Base-by-base conservation (phyloP, 208 protist species). In the Trypanosoma cruzi region DNA sequence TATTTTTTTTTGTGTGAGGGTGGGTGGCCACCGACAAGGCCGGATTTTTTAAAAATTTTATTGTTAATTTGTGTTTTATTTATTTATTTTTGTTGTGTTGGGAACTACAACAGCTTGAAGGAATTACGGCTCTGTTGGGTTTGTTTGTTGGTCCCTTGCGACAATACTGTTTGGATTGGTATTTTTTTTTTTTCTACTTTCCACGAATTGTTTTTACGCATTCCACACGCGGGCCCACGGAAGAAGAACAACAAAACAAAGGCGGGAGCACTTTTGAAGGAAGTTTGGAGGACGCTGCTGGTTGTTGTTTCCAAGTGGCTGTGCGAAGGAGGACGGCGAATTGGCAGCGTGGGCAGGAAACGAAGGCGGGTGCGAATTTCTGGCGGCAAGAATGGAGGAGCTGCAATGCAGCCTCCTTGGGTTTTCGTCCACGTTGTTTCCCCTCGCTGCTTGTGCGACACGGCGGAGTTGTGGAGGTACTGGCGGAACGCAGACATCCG, bases 381-480 rank as follows among this genome's bases (percentile, higher is more conserved):
- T n/a, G n/a, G n/a, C n/a, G n/a, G n/a, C n/a, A 48, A 58, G 10
- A 14, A 96, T 96, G 90, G 90, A 96, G 73, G 90, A 96, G 62
- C 49, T 96, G n/a, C 81, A 93, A 71, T 94, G 88, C 68, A 69
- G 48, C 26, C 81, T 96, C 44, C 77, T 93, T 42, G 88, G 90
- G 16, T 91, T 96, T 54, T 67, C 68, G 58, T 94, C 90, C 28
- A 67, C 46, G n/a, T 49, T 81, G 14, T 59, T 95, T 1, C 63
- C 57, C 13, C 22, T 63, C 16, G 26, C 31, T 18, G 5, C 36
- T 49, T 20, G 2, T 31, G 20, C 13, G 18, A n/a, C 18, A 50
- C 28, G 31, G 18, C 29, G 50, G 37, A 40, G 6, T 46, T 36
- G 53, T 68, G 62, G 37, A 48, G 36, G 24, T 16, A 44, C 3